These are phyloP conservation scores for Elongisporangium prolatum DNA, from an alignment of 352 stramenopile genomes.

Conservation along the genomic window DNA sequence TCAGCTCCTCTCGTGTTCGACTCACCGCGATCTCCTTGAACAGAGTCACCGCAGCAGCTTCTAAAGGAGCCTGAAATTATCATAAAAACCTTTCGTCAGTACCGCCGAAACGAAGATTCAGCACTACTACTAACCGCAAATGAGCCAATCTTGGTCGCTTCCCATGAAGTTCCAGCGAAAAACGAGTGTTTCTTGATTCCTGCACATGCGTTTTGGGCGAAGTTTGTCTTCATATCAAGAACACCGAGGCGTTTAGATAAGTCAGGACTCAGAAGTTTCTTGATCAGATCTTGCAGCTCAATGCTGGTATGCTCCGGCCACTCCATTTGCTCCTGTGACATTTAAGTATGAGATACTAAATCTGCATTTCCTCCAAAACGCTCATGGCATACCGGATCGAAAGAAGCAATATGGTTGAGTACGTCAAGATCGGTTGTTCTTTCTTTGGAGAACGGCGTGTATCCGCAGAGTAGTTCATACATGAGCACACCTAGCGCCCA, in stretches of 20 bases:
- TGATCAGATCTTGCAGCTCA: constrained; percentile 71
- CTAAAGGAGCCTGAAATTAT: constrained; percentile 55
- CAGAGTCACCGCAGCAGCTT: constrained; percentile 53
- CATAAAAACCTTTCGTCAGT: constrained; percentile 5
- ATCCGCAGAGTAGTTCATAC: constrained; percentile 90
- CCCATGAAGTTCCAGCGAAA: constrained; percentile 80
- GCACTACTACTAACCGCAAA: constrained; percentile 53
- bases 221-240: constrained; percentile 37
- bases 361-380: background rate
- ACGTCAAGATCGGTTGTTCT: constrained; percentile 86
- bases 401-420: constrained; percentile 81
- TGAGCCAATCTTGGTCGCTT: constrained; percentile 73
- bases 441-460: constrained; percentile 85
- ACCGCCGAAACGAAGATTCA: background rate
- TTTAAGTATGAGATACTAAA: background rate
- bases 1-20: constrained; percentile 41
- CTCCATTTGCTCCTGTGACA: constrained; percentile 44
- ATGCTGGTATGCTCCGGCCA: constrained; percentile 65
- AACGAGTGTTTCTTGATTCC: constrained; percentile 80
- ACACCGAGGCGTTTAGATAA: constrained; percentile 51
- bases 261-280: constrained; percentile 55
- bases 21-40: constrained; percentile 72
- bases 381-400: constrained; percentile 41
- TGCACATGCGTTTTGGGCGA: constrained; percentile 44
- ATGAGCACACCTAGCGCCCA: constrained; percentile 93